Evolutionary conservation across 371 early-diverging fungal genomes (phyloP), one percentile per base, ranked within the genome.

Genomic region (Entomophthora muscae): DNA sequence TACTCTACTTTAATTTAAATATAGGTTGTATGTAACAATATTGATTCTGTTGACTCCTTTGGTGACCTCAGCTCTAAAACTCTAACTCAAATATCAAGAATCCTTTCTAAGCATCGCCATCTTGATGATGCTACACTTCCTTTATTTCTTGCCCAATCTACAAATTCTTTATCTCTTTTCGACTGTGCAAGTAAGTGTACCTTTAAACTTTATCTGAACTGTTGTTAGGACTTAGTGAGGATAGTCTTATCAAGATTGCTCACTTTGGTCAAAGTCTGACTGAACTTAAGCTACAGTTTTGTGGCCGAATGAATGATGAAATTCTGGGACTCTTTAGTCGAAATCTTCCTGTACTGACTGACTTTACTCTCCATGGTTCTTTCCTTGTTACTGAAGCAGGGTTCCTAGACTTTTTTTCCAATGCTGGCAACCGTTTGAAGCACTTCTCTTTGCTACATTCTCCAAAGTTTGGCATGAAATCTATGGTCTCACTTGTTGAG

Each of bases 31-130:
- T 86, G 83, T 2, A 71, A 75, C 53, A 75, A 83, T 63, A 83
- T 92, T 58, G 85, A 89, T 53, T 78, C 81, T 65, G 85, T 94
- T 0, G 89, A 89, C 55, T 79, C 77, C 2, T 81, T 93, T 69
- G 91, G 91, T 24, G 86, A 87, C 56, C 82, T 93, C 24, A 75
- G 86, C 21, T 74, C 73, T 1, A 66, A 75, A 23, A 84, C 80
- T 64, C 72, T 86, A 75, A 78, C 82, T 65, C 79, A 81, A 68
- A 79, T 94, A 26, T 79, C 85, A 59, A 83, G 79, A 61, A 90
- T 94, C 62, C 82, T 94, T 31, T 76, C 84, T 61, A 83, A 85
- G 32, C 81, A 83, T 68, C 81, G 95, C 1, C 71, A 77, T 31
- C 68, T 94, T 42, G 81, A 76, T 31, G 70, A 75, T n/a, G 69